Base-by-base conservation (phyloP, 2,329 filamentous ascomycete genomes). In the Tympanopsis confertula region DNA sequence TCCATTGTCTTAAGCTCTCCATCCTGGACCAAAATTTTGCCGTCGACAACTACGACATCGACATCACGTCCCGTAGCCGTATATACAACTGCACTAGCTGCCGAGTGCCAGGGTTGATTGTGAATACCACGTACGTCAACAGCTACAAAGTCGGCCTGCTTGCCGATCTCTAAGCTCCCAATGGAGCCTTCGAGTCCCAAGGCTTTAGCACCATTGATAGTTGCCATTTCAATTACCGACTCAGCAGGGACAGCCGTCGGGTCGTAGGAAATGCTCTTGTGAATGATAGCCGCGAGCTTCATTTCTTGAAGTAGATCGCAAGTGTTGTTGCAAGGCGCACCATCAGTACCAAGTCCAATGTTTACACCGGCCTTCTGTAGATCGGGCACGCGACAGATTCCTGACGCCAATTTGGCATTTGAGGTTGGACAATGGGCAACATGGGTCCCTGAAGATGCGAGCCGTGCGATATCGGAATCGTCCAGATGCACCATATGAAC, bases 241-340 rank as follows among this genome's bases (percentile, higher is more conserved):
- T 69, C 60, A 0, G 68, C 68, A 0, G 56, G 55, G 1, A 70
- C 51, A 1, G 56, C 43, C 0, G 51, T 55, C 2, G 68, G 63
- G 41, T 71, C 57, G 35, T 56, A 53, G 4, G 52, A 54, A 3
- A 46, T 41, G 14, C 63, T 63, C 42, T 65, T 65, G 41, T 71
- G 68, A 22, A 72, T 48, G 10, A 71, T 63, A 0, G 57, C 61
- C 0, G 68, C 65, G 1, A 71, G 53, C 36, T 66, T 65, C 65
- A 70, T 71, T 50, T 72, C 68, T 35, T 63, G 63, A 14, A 71
- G 47, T 50, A 71, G 59, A 42, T 70, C 66, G 47, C 66, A 68
- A 5, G 61, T 62, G 43, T 70, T 70, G 24, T 66, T 65, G 47
- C 67, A 71, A 1, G 68, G 68, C 1, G 67, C 68, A 0, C 68